Evolutionary conservation across 257 asterid genomes (phyloP).

Genomic region (Anisodus acutangulus): DNA sequence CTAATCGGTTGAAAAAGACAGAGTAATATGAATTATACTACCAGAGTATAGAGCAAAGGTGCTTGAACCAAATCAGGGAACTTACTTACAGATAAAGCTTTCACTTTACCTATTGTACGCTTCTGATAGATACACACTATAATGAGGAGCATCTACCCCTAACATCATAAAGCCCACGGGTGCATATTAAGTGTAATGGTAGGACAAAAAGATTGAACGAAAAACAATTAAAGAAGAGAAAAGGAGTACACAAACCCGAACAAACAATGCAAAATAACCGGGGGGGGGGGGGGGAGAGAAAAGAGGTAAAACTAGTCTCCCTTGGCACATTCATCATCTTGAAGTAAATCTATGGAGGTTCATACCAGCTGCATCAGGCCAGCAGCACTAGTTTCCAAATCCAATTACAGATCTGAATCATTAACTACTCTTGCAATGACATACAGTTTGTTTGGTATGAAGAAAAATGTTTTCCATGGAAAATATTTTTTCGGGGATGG

Average conservation of each 20-base stretch:
- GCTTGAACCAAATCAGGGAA: neutral
- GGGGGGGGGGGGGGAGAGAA: neutral
- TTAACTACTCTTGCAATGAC: slow-evolving; percentile 15
- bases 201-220: neutral
- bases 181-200: neutral
- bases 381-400: neutral
- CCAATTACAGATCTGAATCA: slow-evolving; percentile 26
- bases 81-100: neutral
- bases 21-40: neutral
- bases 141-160: neutral
- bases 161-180: neutral
- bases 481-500: no score
- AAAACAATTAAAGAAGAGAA: neutral
- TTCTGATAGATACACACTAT: neutral
- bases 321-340: neutral
- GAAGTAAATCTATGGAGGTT: slow-evolving; percentile 15
- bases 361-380: neutral
- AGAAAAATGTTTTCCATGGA: no score
- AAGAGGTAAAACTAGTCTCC: neutral
- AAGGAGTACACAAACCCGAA: neutral
- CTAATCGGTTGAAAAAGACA: neutral
- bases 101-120: neutral
- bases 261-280: neutral
- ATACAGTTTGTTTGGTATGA: no score
- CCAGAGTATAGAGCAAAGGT: neutral